These are phyloP conservation scores for Trypanosoma melophagium DNA, from an alignment of 208 protist genomes.

Conservation along the genomic window DNA sequence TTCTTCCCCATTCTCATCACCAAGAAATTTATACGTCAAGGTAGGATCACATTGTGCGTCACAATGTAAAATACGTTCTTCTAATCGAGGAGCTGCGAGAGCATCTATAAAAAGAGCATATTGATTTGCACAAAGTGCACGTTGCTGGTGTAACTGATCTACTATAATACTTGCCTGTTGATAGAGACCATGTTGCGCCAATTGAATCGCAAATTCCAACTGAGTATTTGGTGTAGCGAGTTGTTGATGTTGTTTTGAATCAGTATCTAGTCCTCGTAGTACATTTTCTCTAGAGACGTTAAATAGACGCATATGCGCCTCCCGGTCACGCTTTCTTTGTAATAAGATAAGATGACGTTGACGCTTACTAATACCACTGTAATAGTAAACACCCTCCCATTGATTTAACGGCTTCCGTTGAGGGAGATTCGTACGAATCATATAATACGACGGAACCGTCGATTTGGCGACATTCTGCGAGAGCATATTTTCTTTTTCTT, in stretches of 20 bases:
- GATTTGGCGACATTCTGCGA: slow-evolving; percentile 86
- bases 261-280: slow-evolving; percentile 20
- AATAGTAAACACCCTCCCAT: slow-evolving; percentile 89
- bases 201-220: slow-evolving; percentile 35
- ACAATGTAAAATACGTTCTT: slow-evolving; percentile 53
- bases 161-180: slow-evolving; percentile 48
- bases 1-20: slow-evolving; percentile 67
- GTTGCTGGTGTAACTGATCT: slow-evolving; percentile 47
- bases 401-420: slow-evolving; percentile 83
- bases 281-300: slow-evolving; percentile 21
- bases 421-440: slow-evolving; percentile 86
- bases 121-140: slow-evolving; percentile 43
- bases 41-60: slow-evolving; percentile 72
- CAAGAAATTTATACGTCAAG: slow-evolving; percentile 77
- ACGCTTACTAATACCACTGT: slow-evolving; percentile 72
- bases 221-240: slow-evolving; percentile 13
- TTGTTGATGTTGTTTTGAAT: slow-evolving; percentile 9
- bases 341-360: slow-evolving; percentile 78
- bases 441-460: slow-evolving; percentile 88
- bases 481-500: slow-evolving; percentile 44
- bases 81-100: slow-evolving; percentile 47
- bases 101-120: slow-evolving; percentile 54
- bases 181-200: slow-evolving; percentile 67
- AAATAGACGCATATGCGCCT: slow-evolving; percentile 36
- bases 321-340: slow-evolving; percentile 70